Conservation (phyloP, 169 alveolate species). For the Amoebophrya sp. region DNA sequence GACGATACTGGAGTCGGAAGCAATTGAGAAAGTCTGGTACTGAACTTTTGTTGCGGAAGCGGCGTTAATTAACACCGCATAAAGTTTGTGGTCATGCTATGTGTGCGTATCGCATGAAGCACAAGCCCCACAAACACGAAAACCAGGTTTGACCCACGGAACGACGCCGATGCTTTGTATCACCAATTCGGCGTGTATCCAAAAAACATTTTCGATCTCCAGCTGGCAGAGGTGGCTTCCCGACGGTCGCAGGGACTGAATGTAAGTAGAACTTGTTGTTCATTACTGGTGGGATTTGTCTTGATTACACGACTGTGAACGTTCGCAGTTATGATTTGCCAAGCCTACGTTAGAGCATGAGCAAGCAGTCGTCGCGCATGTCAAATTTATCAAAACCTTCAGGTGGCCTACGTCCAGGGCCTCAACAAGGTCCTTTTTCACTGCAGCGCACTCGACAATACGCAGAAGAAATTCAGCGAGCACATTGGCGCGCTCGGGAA, state of each 20-base stretch:
- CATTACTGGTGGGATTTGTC: too few species aligned
- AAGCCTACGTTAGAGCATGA: too few species aligned
- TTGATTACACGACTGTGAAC: too few species aligned
- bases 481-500: conserved; percentile 19
- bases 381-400: too few species aligned
- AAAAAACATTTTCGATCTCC: conserved; percentile 27
- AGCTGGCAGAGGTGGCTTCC: conserved; percentile 32
- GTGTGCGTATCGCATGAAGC: too few species aligned
- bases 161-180: conserved; percentile 29
- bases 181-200: conserved; percentile 29
- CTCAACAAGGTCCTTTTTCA: neutral
- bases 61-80: too few species aligned
- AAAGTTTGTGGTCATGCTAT: too few species aligned
- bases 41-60: too few species aligned
- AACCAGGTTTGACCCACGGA: conserved; percentile 28
- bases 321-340: too few species aligned
- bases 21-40: neutral
- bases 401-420: conserved; percentile 18
- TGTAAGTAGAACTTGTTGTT: too few species aligned
- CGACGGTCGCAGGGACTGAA: conserved; percentile 29
- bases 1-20: neutral
- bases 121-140: too few species aligned
- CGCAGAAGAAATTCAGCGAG: neutral
- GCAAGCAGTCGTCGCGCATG: too few species aligned
- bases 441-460: neutral